These are phyloP conservation scores for Penicillium oxalicum DNA, from an alignment of 2,329 filamentous ascomycete genomes.

Conservation along the genomic window DNA sequence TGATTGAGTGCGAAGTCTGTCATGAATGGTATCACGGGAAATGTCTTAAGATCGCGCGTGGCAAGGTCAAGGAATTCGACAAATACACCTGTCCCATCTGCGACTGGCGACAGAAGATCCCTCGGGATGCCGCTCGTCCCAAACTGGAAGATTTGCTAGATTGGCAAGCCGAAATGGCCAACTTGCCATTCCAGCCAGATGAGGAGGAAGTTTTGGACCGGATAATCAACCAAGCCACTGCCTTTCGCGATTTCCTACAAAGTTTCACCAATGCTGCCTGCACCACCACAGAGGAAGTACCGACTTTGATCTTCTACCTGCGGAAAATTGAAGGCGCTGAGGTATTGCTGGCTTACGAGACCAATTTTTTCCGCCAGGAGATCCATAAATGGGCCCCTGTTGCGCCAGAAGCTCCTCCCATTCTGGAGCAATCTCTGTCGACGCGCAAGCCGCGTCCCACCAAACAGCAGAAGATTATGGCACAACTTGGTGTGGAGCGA, in stretches of 20 bases:
- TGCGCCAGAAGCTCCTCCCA: constrained; percentile 75
- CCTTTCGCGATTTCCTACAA: constrained; percentile 76
- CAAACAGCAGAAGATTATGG: constrained; percentile 92
- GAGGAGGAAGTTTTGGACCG: constrained; percentile 81
- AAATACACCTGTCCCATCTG: constrained; percentile 98
- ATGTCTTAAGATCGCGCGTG: constrained; percentile 92
- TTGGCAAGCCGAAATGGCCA: constrained; percentile 76
- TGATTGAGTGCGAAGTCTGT: constrained; percentile 98
- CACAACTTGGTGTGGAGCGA: constrained; percentile 79
- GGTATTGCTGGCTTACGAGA: constrained; percentile 83
- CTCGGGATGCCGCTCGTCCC: constrained; percentile 87
- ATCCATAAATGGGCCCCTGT: constrained; percentile 93
- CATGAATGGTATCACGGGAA: constrained; percentile 99
- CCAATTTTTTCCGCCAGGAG: constrained; percentile 96
- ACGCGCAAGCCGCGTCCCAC: constrained; percentile 94
- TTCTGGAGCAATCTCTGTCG: constrained; percentile 79
- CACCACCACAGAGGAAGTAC: constrained; percentile 76
- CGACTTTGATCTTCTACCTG: constrained; percentile 87
- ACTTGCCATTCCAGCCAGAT: constrained; percentile 87
- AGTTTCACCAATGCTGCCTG: constrained; percentile 75
- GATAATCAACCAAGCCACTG: constrained; percentile 78
- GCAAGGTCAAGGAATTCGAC: constrained; percentile 96
- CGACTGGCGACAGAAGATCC: constrained; percentile 94
- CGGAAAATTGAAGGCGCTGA: constrained; percentile 97
- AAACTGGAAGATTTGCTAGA: constrained; percentile 83